Conservation (phyloP, 345 rosid genomes). For the Corchorus olitorius region DNA sequence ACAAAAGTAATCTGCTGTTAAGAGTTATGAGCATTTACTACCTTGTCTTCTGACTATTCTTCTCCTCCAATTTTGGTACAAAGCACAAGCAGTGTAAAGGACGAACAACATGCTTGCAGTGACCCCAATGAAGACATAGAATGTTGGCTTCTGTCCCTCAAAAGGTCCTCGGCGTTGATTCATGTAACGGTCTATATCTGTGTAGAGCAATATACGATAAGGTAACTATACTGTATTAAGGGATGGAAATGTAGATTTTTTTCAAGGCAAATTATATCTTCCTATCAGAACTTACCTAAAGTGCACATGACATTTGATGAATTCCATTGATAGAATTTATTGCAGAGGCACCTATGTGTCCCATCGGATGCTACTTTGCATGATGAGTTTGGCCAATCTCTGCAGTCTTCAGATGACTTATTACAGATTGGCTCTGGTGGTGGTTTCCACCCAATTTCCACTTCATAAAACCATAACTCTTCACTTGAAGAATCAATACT, state of each 20-base stretch:
- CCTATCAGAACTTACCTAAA: not conserved
- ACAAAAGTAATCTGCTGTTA: not conserved
- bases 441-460: not conserved
- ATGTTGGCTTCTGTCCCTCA: not conserved
- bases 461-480: slow-evolving; percentile 1
- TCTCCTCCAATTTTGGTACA: not conserved
- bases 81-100: slow-evolving; percentile 7
- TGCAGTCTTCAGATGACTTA: slow-evolving; percentile 10
- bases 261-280: not conserved
- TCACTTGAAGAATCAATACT: not conserved
- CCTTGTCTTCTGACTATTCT: slow-evolving; percentile 6
- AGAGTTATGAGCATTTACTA: not conserved
- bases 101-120: not conserved
- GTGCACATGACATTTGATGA: not conserved
- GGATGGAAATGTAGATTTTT: not conserved
- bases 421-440: slow-evolving; percentile 7
- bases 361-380: slow-evolving; percentile 9
- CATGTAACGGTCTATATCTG: not conserved
- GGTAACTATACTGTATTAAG: not conserved
- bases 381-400: slow-evolving; percentile 3
- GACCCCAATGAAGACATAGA: not conserved
- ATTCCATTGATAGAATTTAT: not conserved
- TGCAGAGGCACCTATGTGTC: not conserved
- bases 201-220: not conserved
- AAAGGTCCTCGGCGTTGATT: not conserved